These are phyloP conservation scores for Rhododendron mucronatum DNA, from an alignment of 148 eudicot species.

Conservation along the genomic window DNA sequence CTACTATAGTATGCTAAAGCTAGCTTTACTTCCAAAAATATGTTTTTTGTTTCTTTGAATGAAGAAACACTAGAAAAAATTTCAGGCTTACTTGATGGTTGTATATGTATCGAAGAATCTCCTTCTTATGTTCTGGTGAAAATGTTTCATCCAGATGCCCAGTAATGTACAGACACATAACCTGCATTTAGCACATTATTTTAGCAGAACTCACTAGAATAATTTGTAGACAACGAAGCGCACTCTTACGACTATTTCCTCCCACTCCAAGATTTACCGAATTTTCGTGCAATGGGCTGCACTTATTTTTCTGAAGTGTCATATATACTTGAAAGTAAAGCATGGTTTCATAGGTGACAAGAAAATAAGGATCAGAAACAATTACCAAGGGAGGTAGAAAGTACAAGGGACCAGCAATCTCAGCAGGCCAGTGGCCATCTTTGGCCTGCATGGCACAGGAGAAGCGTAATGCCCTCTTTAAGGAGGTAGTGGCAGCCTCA, in stretches of 20 bases:
- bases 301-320: background rate
- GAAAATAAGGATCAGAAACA: background rate
- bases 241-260: background rate
- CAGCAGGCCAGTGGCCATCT: constrained; percentile 19
- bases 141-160: constrained; percentile 5
- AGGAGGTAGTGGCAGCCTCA: background rate
- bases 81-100: constrained; percentile 10
- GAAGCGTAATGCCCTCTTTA: constrained; percentile 1
- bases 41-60: background rate
- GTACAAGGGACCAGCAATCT: constrained; percentile 4
- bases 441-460: constrained; percentile 3
- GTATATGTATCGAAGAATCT: constrained; percentile 12
- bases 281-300: background rate
- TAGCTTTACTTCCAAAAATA: background rate
- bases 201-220: background rate
- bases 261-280: background rate
- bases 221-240: background rate
- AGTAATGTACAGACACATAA: constrained; percentile 2
- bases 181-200: background rate
- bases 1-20: too few relatives aligned
- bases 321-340: background rate
- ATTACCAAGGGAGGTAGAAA: constrained; percentile 15
- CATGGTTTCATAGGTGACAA: background rate
- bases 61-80: background rate
- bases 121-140: constrained; percentile 2